Conservation (phyloP, 805 yeast genomes). For the Hanseniaspora valbyensis region DNA sequence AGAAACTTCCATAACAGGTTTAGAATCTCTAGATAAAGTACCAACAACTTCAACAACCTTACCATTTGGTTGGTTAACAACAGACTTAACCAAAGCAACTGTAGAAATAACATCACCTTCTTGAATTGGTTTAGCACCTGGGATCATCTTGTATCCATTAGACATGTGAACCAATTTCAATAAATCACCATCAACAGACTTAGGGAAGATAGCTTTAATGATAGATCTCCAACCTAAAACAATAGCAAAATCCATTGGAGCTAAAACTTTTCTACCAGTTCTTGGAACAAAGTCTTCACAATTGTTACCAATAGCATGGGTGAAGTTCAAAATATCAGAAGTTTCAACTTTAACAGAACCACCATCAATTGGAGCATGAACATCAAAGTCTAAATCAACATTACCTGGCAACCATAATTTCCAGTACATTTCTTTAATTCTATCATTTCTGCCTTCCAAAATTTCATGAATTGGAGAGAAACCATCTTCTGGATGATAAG, state of each 20-base stretch:
- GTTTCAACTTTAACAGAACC: slow-evolving; percentile 56
- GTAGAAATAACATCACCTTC: slow-evolving; percentile 79
- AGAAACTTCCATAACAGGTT: slow-evolving; percentile 83
- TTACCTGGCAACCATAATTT: slow-evolving; percentile 79
- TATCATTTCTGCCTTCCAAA: slow-evolving; percentile 78
- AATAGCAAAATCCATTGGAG: slow-evolving; percentile 99
- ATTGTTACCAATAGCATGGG: slow-evolving; percentile 93
- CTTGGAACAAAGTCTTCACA: slow-evolving; percentile 92
- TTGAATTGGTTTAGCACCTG: slow-evolving; percentile 82
- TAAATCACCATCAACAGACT: slow-evolving; percentile 90
- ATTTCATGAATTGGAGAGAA: slow-evolving; percentile 89
- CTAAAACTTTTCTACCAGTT: slow-evolving; percentile 70
- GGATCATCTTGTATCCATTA: slow-evolving; percentile 84
- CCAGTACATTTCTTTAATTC: slow-evolving; percentile 97
- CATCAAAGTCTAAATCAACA: slow-evolving; percentile 54
- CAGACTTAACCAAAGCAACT: slow-evolving; percentile 75
- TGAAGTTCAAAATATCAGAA: slow-evolving; percentile 76
- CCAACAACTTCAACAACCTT: slow-evolving; percentile 94
- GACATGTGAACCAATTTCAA: slow-evolving; percentile 88
- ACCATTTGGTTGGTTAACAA: slow-evolving; percentile 83
- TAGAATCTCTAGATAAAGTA: slow-evolving; percentile 60
- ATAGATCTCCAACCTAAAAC: slow-evolving; percentile 98
- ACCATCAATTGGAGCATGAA: slow-evolving; percentile 61
- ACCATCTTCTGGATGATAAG: slow-evolving; percentile 76
- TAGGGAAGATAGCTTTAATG: slow-evolving; percentile 96